Evolutionary conservation across 2,329 filamentous ascomycete genomes (phyloP), one percentile per base, ranked within the genome.

Genomic region (Trichocomaceae sp.): DNA sequence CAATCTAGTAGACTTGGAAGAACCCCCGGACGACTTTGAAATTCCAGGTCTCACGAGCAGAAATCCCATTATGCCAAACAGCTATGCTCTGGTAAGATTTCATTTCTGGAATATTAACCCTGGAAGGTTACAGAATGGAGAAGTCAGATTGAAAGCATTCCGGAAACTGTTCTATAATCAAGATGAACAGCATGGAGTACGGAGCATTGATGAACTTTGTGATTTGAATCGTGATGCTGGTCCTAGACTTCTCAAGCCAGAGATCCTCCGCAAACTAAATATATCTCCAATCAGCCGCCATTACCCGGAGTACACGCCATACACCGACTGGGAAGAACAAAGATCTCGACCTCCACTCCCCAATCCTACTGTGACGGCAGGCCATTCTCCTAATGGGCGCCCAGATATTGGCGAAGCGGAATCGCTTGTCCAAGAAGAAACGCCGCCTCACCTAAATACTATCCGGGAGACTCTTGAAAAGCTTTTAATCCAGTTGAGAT

Each of bases 241-340:
- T 1, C 68, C 69, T 52, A 62, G 69, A n/a, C 58, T 70, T 7
- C 47, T 71, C 50, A 59, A 56, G 51, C 61, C 52, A 6, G 55
- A 58, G 8, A 47, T 59, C 17, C 29, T 56, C 39, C 10, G 45
- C 15, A 44, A 55, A 5, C 49, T 57, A 12, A 42, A 15, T 6
- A 51, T 53, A 42, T 8, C 56, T 19, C 65, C 64, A 19, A 49
- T 66, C 26, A 68, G 66, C 45, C 59, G 62, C n/a, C 56, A 57
- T 39, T 64, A 64, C 41, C 58, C 60, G 6, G 19, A 55, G 2
- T 39, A 47, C 19, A 61, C 63, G 17, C n/a, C 19, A 8, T 12
- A n/a, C 9, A 23, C 15, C 7, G 49, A 46, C n/a, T 29, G 5
- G 12, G 39, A 55, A 12, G 22, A 51, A 2, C 44, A 47, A n/a